Evolutionary conservation across 768 basidiomycete species (phyloP).

Genomic region (Leccinum sublutescens): DNA sequence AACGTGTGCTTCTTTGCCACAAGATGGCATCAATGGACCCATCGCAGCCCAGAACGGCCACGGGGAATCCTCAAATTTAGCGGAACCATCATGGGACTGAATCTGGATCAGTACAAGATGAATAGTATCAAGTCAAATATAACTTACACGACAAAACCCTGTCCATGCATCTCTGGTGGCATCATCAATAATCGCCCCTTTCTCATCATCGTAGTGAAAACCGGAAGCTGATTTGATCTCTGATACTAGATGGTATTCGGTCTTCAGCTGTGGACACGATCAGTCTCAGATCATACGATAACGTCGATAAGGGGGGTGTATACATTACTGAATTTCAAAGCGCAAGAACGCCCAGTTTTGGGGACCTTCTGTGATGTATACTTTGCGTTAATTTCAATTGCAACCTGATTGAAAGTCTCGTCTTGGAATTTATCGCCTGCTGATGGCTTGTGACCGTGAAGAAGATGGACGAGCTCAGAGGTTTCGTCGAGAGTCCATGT

Average conservation of each 20-base stretch:
- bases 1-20: not conserved
- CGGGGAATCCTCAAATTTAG: not conserved
- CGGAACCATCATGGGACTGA: not conserved
- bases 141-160: not conserved
- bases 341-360: not conserved
- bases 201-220: not conserved
- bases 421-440: not conserved
- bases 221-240: not conserved
- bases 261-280: not conserved
- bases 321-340: not conserved
- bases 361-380: not conserved
- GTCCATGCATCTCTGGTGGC: not conserved
- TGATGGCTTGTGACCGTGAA: not conserved
- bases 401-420: not conserved
- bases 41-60: not conserved
- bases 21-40: not conserved
- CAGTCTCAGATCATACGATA: not conserved
- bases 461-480: too few relatives aligned
- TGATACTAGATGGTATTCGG: not conserved
- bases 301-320: not conserved
- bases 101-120: not conserved
- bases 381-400: not conserved
- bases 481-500: too few relatives aligned
- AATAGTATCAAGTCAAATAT: not conserved
- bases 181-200: not conserved